These are phyloP conservation scores for Angophora floribunda DNA, from an alignment of 345 rosid species.

Conservation along the genomic window DNA sequence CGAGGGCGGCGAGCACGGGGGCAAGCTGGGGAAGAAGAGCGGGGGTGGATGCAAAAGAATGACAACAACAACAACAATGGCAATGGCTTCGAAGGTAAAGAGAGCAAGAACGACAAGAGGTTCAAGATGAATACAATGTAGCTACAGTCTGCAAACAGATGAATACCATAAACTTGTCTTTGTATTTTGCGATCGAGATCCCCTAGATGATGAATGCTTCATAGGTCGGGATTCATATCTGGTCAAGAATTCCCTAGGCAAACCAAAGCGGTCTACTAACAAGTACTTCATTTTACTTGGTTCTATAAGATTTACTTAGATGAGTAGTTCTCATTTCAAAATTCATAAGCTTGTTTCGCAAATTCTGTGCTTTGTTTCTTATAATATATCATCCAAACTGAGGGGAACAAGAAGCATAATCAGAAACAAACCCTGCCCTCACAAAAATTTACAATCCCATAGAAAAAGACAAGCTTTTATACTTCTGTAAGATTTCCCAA, in stretches of 20 bases:
- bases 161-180: too few species aligned
- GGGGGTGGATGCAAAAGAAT: too few species aligned
- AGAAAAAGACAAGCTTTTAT: background rate
- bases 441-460: background rate
- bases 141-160: too few species aligned
- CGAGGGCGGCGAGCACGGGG: too few species aligned
- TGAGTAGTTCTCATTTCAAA: background rate
- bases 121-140: too few species aligned
- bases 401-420: background rate
- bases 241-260: background rate
- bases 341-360: background rate
- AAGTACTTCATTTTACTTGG: background rate
- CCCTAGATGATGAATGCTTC: background rate
- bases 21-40: too few species aligned
- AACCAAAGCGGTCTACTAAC: background rate
- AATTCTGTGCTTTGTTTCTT: background rate
- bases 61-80: too few species aligned
- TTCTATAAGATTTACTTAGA: background rate
- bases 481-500: background rate
- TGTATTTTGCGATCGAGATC: too few species aligned
- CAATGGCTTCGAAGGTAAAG: too few species aligned
- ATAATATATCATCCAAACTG: background rate
- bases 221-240: background rate
- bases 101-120: too few species aligned
- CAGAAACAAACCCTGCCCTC: background rate